A percentile compares a stretch with the other conserved stretches of the same genome.
Evolutionary conservation across 2,329 filamentous ascomycete genomes (phyloP).

Genomic region (Fusarium albidum): DNA sequence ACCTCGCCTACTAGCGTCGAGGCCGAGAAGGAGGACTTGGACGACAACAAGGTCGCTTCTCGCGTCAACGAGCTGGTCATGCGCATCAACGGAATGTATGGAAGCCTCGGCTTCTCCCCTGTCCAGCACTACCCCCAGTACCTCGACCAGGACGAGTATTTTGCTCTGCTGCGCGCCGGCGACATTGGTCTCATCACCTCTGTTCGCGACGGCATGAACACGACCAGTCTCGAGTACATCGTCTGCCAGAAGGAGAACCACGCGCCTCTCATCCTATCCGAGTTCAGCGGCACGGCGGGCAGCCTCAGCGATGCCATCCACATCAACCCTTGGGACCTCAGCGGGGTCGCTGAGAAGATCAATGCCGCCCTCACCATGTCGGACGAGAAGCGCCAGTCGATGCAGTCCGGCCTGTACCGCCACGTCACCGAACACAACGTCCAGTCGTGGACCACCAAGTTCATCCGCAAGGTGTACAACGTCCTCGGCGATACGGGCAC

Average conservation of each 20-base stretch:
- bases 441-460: conserved; percentile 83
- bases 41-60: conserved; percentile 80
- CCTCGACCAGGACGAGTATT: conserved; percentile 88
- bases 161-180: conserved; percentile 87
- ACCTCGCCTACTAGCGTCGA: conserved; percentile 86
- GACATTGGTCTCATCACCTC: conserved; percentile 96
- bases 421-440: conserved; percentile 89
- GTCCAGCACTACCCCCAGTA: conserved; percentile 97
- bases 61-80: conserved; percentile 91
- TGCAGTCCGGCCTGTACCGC: conserved; percentile 79
- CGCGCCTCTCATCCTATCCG: conserved; percentile 90
- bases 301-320: conserved; percentile 87
- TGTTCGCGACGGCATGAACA: conserved; percentile 97
- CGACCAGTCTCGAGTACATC: conserved; percentile 93
- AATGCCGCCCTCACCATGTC: conserved; percentile 83
- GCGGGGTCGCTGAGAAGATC: conserved; percentile 84
- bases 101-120: conserved; percentile 86
- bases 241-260: conserved; percentile 88
- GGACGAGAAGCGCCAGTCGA: conserved; percentile 67
- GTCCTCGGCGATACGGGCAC: conserved; percentile 82
- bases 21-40: conserved; percentile 76
- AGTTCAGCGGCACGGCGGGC: conserved; percentile 94
- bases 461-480: conserved; percentile 79
- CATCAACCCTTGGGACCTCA: conserved; percentile 96
- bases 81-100: conserved; percentile 89